These are phyloP conservation scores for Metarhizium sp. DNA, from an alignment of 2,329 filamentous ascomycete genomes.

Conservation along the genomic window DNA sequence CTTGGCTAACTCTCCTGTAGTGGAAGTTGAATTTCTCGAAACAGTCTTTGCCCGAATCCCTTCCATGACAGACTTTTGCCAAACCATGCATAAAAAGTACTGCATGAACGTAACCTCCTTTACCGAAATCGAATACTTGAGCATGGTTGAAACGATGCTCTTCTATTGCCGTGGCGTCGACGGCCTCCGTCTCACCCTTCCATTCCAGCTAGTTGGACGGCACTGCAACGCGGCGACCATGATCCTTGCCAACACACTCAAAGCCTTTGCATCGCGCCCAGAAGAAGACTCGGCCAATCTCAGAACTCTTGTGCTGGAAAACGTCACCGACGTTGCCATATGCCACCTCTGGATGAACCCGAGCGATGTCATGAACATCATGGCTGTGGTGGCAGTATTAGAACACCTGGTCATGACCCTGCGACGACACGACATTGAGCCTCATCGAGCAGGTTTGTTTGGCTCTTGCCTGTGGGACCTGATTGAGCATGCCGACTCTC, in stretches of 20 bases:
- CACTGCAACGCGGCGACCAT: slow-evolving; percentile 37
- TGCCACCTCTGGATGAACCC: slow-evolving; percentile 42
- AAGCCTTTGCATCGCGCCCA: slow-evolving; percentile 34
- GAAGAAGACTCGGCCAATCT: slow-evolving; percentile 34
- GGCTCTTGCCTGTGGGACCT: slow-evolving; percentile 39
- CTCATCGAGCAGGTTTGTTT: slow-evolving; percentile 26
- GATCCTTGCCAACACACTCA: slow-evolving; percentile 42
- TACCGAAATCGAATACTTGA: slow-evolving; percentile 37
- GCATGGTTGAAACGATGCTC: slow-evolving; percentile 31
- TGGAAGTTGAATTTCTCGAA: slow-evolving; percentile 38
- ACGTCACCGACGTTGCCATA: slow-evolving; percentile 37
- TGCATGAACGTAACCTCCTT: slow-evolving; percentile 40
- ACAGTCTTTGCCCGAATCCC: slow-evolving; percentile 36
- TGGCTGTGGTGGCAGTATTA: slow-evolving; percentile 29
- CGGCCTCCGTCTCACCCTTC: slow-evolving; percentile 39
- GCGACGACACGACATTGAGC: slow-evolving; percentile 32
- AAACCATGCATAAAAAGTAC: slow-evolving; percentile 33
- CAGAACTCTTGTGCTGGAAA: slow-evolving; percentile 39
- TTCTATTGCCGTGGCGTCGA: slow-evolving; percentile 34
- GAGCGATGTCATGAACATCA: slow-evolving; percentile 39
- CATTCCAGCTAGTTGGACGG: slow-evolving; percentile 38
- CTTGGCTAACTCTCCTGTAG: slow-evolving; percentile 19
- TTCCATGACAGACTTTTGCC: slow-evolving; percentile 35
- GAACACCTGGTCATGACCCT: slow-evolving; percentile 37
- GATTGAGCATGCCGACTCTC: slow-evolving; percentile 32